Conservation (phyloP, 371 early-diverging fungal genomes). For the Cokeromyces recurvatus region DNA sequence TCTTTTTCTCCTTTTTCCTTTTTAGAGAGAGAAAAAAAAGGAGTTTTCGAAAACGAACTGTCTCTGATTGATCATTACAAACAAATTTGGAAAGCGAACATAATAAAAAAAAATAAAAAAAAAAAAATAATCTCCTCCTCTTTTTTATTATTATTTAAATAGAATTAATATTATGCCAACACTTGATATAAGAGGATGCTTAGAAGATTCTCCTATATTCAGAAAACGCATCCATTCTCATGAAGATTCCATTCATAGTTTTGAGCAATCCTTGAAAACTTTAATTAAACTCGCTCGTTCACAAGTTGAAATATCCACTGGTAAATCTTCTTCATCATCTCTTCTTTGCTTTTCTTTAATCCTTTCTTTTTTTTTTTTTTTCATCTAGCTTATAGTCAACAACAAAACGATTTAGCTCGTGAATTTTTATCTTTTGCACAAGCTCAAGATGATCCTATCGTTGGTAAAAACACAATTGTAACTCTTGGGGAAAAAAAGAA, state of each 20-base stretch:
- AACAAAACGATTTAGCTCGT: constrained; percentile 49
- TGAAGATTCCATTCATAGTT: constrained; percentile 54
- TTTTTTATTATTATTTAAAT: background rate
- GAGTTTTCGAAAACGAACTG: too few relatives aligned
- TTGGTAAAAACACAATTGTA: constrained; percentile 42
- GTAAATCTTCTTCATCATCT: constrained; percentile 21
- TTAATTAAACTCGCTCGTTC: constrained; percentile 52
- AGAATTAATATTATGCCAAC: constrained; percentile 28
- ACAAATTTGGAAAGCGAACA: too few relatives aligned
- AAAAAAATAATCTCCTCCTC: too few relatives aligned
- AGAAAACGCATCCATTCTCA: constrained; percentile 51
- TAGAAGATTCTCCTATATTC: constrained; percentile 59
- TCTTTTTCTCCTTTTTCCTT: background rate
- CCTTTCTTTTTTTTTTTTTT: background rate
- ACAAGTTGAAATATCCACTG: constrained; percentile 50
- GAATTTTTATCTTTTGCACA: constrained; percentile 49
- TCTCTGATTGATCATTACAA: too few relatives aligned
- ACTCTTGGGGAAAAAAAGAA: background rate
- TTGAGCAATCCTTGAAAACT: constrained; percentile 48
- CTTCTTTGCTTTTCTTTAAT: too few relatives aligned
- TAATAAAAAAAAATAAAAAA: too few relatives aligned
- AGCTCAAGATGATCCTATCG: constrained; percentile 57
- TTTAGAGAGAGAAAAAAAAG: too few relatives aligned
- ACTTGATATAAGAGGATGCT: constrained; percentile 55
- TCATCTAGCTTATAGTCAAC: constrained; percentile 44